phyloP scores from a whole-genome alignment of 2,329 filamentous ascomycete species.

The Byssoonygena ceratinophila region DNA sequence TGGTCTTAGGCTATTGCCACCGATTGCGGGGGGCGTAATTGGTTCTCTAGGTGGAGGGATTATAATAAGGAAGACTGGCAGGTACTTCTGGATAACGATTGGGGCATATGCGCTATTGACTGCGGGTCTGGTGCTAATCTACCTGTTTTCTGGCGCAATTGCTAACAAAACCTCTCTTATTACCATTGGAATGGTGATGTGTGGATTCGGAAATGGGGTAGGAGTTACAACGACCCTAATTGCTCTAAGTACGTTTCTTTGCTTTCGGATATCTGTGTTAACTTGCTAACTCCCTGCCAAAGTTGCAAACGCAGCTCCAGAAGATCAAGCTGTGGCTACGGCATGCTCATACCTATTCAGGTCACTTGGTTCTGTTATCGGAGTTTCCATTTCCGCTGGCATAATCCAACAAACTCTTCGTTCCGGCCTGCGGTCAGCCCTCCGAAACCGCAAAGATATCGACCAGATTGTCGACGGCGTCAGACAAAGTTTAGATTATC shows the following conservation, averaged over 20 bases:
- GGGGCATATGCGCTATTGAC: constrained; percentile 45
- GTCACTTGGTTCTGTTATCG: constrained; percentile 55
- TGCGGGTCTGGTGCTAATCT: constrained; percentile 46
- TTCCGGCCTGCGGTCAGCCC: constrained; percentile 42
- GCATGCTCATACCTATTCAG: constrained; percentile 75
- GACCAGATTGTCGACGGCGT: constrained; percentile 58
- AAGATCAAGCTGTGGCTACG: constrained; percentile 63
- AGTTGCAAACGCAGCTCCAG: constrained; percentile 56
- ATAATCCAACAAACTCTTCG: constrained; percentile 60
- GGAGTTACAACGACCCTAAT: constrained; percentile 64
- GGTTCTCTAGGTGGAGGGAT: constrained; percentile 57
- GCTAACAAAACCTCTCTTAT: constrained; percentile 43
- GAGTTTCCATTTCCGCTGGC: constrained; percentile 60
- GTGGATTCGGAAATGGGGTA: constrained; percentile 46
- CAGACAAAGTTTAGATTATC: constrained; percentile 58
- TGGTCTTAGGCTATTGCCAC: constrained; percentile 56
- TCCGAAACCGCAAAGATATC: constrained; percentile 50
- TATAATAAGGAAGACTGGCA: constrained; percentile 59
- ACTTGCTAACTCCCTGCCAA: constrained; percentile 3
- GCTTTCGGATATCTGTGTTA: constrained; percentile 10
- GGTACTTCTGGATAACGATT: constrained; percentile 60
- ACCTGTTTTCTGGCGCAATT: constrained; percentile 48
- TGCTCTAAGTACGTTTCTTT: constrained; percentile 43
- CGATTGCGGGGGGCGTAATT: constrained; percentile 50
- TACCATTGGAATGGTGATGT: constrained; percentile 47